Conservation (phyloP, 78 protist species). For the Planoprotostelium fungivorum region DNA sequence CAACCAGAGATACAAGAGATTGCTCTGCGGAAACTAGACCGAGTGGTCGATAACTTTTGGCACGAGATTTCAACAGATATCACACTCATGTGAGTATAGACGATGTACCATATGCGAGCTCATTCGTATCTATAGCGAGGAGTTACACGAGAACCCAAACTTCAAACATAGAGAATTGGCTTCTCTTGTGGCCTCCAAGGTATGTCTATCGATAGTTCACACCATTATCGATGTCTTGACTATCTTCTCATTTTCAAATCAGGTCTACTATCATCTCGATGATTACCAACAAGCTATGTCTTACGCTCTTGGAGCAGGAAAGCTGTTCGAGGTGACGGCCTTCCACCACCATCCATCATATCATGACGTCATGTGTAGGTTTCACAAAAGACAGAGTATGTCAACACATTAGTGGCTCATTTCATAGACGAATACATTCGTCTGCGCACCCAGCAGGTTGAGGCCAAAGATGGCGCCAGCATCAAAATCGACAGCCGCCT, state of each 20-base stretch:
- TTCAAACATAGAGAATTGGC: not conserved
- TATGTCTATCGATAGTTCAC: not conserved
- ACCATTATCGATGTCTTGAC: not conserved
- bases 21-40: conserved; percentile 59
- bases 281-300: conserved; percentile 71
- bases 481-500: conserved; percentile 24
- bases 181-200: not conserved
- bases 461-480: not conserved
- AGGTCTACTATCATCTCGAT: conserved; percentile 92
- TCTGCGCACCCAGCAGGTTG: not conserved
- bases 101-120: not conserved
- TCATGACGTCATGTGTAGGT: not conserved
- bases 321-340: conserved; percentile 66
- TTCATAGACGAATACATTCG: conserved; percentile 26
- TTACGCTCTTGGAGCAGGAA: conserved; percentile 88
- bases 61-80: conserved; percentile 79
- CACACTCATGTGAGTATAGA: conserved; percentile 32
- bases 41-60: conserved; percentile 83
- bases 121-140: not conserved
- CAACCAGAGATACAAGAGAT: conserved; percentile 34
- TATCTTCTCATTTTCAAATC: not conserved
- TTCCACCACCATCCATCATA: not conserved
- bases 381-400: conserved; percentile 46
- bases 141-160: not conserved
- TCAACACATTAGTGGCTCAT: conserved; percentile 59